phyloP scores from a whole-genome alignment of 2,329 filamentous ascomycete genomes.

The Cladosporium oxysporum region DNA sequence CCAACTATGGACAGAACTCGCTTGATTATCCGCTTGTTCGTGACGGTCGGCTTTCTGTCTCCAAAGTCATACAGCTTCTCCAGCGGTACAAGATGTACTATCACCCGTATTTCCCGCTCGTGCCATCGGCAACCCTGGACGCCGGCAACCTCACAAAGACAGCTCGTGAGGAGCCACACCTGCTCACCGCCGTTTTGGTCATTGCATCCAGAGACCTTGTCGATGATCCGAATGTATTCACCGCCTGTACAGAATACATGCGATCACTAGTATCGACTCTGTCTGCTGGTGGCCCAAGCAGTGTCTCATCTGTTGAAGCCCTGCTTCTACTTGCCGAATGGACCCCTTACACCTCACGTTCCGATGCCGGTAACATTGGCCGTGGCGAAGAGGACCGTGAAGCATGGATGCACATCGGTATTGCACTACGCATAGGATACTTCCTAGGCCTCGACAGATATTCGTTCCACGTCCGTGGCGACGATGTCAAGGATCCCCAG shows the following conservation, averaged over 20 bases:
- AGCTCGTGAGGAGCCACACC: slow-evolving; percentile 63
- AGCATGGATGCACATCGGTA: slow-evolving; percentile 75
- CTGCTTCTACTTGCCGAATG: slow-evolving; percentile 71
- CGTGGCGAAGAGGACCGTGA: slow-evolving; percentile 73
- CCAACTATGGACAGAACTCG: slow-evolving; percentile 30
- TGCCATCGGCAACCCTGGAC: slow-evolving; percentile 61
- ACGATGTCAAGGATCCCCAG: slow-evolving; percentile 59
- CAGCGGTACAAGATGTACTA: slow-evolving; percentile 65
- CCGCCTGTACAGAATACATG: slow-evolving; percentile 69
- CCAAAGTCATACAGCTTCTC: slow-evolving; percentile 55
- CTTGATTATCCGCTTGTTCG: slow-evolving; percentile 48
- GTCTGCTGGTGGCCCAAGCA: slow-evolving; percentile 65
- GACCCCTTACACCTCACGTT: slow-evolving; percentile 66
- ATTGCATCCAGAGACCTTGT: slow-evolving; percentile 72
- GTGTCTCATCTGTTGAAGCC: slow-evolving; percentile 71
- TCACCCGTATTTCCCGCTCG: slow-evolving; percentile 70
- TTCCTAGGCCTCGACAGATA: slow-evolving; percentile 70
- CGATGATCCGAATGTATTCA: slow-evolving; percentile 63
- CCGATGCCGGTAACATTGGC: slow-evolving; percentile 63
- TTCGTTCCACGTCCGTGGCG: slow-evolving; percentile 60
- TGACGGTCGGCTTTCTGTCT: slow-evolving; percentile 44
- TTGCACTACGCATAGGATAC: slow-evolving; percentile 69
- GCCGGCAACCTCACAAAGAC: slow-evolving; percentile 56
- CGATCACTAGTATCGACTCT: slow-evolving; percentile 67
- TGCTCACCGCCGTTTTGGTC: slow-evolving; percentile 69